Conservation (phyloP, 2,329 filamentous ascomycete genomes). For the Penicillium vulpinum region DNA sequence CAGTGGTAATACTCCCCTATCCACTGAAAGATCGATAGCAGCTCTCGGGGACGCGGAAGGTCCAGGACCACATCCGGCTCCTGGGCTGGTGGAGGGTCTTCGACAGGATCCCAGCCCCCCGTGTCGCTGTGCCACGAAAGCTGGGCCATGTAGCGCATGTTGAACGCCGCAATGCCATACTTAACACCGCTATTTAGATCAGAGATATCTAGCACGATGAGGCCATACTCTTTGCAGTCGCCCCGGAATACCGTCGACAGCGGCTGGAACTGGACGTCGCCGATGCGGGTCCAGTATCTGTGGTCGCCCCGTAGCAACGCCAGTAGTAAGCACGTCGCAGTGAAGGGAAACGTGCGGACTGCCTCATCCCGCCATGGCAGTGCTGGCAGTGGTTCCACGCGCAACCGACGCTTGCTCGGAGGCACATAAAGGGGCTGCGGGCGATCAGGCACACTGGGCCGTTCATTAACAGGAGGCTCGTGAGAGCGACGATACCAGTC, state of each 20-base stretch:
- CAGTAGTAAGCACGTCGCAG: slow-evolving; percentile 15
- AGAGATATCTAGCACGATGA: slow-evolving; percentile 18
- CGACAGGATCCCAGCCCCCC: slow-evolving; percentile 14
- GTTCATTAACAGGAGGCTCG: slow-evolving; percentile 2
- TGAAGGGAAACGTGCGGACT: slow-evolving; percentile 14
- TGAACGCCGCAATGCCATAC: slow-evolving; percentile 16
- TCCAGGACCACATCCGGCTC: slow-evolving; percentile 13
- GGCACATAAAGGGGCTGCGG: slow-evolving; percentile 11
- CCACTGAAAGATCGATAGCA: slow-evolving; percentile 17
- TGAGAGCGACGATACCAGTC: slow-evolving; percentile 15
- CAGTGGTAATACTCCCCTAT: slow-evolving; percentile 5
- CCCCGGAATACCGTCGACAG: slow-evolving; percentile 15
- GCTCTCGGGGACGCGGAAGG: slow-evolving; percentile 11
- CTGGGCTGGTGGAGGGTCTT: slow-evolving; percentile 13
- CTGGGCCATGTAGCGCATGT: slow-evolving; percentile 13
- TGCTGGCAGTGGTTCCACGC: slow-evolving; percentile 6
- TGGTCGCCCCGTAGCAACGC: slow-evolving; percentile 11
- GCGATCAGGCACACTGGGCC: slow-evolving; percentile 13
- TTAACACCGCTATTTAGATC: slow-evolving; percentile 16
- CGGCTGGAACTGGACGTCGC: slow-evolving; percentile 19
- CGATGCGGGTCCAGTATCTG: neutral
- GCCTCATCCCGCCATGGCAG: slow-evolving; percentile 13
- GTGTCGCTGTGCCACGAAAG: neutral
- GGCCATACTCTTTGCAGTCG: slow-evolving; percentile 18
- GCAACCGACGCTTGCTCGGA: neutral